Conservation (phyloP, 306 rosid genomes). For the Casuarina equisetifolia region DNA sequence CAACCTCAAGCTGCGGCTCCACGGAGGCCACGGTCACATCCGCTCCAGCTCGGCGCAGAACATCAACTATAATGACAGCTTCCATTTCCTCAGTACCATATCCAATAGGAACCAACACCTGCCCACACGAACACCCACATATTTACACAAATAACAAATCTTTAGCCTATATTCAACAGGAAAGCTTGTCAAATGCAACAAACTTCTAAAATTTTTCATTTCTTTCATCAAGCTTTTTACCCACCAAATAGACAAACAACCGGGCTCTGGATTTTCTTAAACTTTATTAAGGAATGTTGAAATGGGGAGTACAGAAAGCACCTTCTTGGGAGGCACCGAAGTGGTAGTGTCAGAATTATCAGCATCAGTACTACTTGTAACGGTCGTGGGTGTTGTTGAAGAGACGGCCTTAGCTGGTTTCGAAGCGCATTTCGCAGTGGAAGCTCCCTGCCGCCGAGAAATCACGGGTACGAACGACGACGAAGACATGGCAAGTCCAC, state of each 20-base stretch:
- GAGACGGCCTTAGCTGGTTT: conserved; percentile 39
- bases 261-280: not conserved
- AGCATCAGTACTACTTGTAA: conserved; percentile 12
- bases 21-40: conserved; percentile 89
- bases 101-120: conserved; percentile 89
- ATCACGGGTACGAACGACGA: conserved; percentile 35
- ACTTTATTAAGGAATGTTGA: not conserved
- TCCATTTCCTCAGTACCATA: conserved; percentile 97
- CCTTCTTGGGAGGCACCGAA: conserved; percentile 58
- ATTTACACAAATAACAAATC: not conserved
- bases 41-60: conserved; percentile 94
- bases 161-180: not conserved
- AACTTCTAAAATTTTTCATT: not conserved
- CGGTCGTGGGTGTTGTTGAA: conserved; percentile 19
- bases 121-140: not conserved
- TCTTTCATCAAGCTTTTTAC: not conserved
- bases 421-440: conserved; percentile 40
- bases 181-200: not conserved
- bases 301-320: conserved; percentile 25
- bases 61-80: conserved; percentile 77
- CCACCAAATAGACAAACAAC: conserved; percentile 6
- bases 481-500: conserved; percentile 15
- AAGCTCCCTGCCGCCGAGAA: conserved; percentile 26
- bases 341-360: conserved; percentile 19
- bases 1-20: conserved; percentile 72